Evolutionary conservation across 2,329 filamentous ascomycete genomes (phyloP).

Genomic region (Paecilomyces sp.): DNA sequence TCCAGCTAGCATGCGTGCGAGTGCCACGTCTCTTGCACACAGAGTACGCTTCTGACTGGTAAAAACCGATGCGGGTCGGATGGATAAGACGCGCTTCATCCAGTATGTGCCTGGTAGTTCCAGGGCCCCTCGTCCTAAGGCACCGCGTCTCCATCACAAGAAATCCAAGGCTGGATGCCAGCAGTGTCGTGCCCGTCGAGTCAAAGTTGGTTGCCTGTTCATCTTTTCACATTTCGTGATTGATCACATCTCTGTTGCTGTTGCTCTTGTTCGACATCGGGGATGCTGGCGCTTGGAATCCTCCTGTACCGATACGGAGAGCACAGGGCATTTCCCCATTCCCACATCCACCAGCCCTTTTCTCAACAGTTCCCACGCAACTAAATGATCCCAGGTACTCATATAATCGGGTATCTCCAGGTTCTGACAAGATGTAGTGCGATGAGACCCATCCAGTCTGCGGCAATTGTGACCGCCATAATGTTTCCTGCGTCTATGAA

Average conservation of each 20-base stretch:
- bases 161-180: conserved; percentile 9
- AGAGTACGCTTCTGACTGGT: background rate
- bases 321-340: background rate
- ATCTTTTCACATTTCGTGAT: background rate
- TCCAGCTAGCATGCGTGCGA: background rate
- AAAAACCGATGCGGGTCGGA: background rate
- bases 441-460: conserved; percentile 10
- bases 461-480: conserved; percentile 6
- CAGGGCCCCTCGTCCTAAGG: background rate
- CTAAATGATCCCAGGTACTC: background rate
- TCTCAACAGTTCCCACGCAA: background rate
- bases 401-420: background rate
- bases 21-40: background rate
- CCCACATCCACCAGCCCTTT: background rate
- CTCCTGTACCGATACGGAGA: background rate
- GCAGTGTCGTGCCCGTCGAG: conserved; percentile 9
- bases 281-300: background rate
- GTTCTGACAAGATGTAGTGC: conserved; percentile 3
- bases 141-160: conserved; percentile 2
- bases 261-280: background rate
- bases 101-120: background rate
- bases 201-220: conserved; percentile 7
- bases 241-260: background rate
- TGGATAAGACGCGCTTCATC: background rate
- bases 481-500: conserved; percentile 8